A percentile compares a stretch with the other conserved stretches of the same genome.
Conservation (phyloP, 140 eudicot species). For the Ambrosia hybrid region DNA sequence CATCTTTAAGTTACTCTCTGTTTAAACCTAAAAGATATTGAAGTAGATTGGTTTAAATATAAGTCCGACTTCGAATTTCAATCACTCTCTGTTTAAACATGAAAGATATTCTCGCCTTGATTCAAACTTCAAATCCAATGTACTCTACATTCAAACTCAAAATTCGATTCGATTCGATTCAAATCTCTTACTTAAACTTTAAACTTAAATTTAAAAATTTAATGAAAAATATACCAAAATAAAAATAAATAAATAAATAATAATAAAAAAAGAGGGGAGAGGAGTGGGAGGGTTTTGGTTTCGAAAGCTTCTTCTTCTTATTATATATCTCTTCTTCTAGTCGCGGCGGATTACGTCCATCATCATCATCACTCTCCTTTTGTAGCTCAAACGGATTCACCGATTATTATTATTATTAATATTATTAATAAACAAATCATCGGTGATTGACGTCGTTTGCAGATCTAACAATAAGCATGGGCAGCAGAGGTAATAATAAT, state of each 20-base stretch:
- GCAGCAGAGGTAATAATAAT: constrained; percentile 38
- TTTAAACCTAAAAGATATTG: no score
- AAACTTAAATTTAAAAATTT: neutral
- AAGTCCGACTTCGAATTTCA: no score
- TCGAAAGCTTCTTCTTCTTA: constrained; percentile 35
- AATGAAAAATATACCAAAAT: neutral
- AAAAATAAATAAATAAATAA: neutral
- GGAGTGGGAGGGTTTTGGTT: constrained; percentile 35
- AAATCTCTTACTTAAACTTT: no score
- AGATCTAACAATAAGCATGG: constrained; percentile 17
- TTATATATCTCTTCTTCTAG: constrained; percentile 24
- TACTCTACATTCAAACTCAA: no score
- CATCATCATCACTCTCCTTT: constrained; percentile 17
- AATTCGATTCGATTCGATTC: no score
- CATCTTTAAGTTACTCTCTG: no score
- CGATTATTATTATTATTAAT: neutral
- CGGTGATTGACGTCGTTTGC: constrained; percentile 7
- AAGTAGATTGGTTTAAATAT: no score
- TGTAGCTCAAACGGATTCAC: constrained; percentile 12
- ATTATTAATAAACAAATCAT: neutral
- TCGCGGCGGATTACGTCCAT: constrained; percentile 31
- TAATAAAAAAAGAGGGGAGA: neutral
- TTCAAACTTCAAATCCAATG: no score
- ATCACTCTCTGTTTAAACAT: no score
- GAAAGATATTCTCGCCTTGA: no score